Conservation (phyloP, 106 monocot genomes). For the Chionographis japonica region DNA sequence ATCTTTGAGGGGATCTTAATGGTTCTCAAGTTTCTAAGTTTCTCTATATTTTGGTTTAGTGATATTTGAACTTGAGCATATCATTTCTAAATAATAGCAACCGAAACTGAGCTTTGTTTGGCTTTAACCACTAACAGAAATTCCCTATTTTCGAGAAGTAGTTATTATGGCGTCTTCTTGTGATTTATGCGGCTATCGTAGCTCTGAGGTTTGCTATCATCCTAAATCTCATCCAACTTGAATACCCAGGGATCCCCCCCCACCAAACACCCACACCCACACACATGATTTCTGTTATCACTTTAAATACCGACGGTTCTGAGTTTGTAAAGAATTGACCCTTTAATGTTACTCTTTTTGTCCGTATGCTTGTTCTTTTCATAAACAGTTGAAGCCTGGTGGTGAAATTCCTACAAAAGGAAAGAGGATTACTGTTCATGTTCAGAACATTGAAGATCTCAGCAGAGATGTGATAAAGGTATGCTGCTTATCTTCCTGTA, state of each 20-base stretch:
- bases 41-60: neutral
- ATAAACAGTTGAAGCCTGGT: slow-evolving; percentile 79
- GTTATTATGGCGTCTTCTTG: slow-evolving; percentile 91
- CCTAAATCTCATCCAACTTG: neutral
- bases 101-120: slow-evolving; percentile 5
- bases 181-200: slow-evolving; percentile 95
- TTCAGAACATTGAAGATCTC: slow-evolving; percentile 64
- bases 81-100: neutral
- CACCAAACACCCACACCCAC: too few species aligned
- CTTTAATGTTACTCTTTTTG: neutral
- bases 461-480: slow-evolving; percentile 98
- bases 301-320: neutral
- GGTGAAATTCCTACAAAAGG: slow-evolving; percentile 87
- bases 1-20: neutral
- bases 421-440: slow-evolving; percentile 60
- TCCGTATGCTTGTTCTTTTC: slow-evolving; percentile 1
- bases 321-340: neutral
- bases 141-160: slow-evolving; percentile 97
- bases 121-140: slow-evolving; percentile 55
- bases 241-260: too few species aligned
- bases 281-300: slow-evolving; percentile 9
- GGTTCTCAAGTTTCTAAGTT: neutral
- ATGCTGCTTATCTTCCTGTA: neutral
- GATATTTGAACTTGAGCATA: too few species aligned
- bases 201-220: slow-evolving; percentile 69